phyloP scores from a whole-genome alignment of 768 basidiomycete species.

The Hydnum rufescens region DNA sequence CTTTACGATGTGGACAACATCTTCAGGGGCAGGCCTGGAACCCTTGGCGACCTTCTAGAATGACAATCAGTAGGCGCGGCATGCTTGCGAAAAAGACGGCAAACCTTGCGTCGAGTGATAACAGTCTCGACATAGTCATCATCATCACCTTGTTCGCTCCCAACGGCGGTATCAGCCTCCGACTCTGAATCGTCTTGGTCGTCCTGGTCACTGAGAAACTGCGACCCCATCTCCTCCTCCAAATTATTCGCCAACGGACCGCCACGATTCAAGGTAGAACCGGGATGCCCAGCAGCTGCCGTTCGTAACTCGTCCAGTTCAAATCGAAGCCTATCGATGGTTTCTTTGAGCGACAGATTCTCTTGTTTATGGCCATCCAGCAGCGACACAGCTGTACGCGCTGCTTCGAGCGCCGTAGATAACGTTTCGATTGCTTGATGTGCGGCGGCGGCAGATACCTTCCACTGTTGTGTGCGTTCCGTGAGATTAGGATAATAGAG shows the following conservation, averaged over 20 bases:
- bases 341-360: constrained; percentile 84
- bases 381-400: constrained; percentile 48
- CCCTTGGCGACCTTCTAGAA: constrained; percentile 19
- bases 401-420: constrained; percentile 48
- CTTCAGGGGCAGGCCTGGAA: constrained; percentile 16
- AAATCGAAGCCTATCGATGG: constrained; percentile 82
- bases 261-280: constrained; percentile 1
- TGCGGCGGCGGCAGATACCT: background rate
- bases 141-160: constrained; percentile 50
- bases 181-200: constrained; percentile 17
- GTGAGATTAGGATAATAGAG: background rate
- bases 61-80: constrained; percentile 16
- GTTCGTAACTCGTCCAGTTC: constrained; percentile 84
- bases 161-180: constrained; percentile 27
- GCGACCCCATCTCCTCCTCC: constrained; percentile 21
- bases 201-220: background rate
- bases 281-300: constrained; percentile 12
- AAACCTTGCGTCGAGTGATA: constrained; percentile 39
- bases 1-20: constrained; percentile 21
- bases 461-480: background rate
- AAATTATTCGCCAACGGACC: constrained; percentile 15
- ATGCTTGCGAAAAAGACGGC: background rate
- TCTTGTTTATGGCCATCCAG: constrained; percentile 90
- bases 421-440: constrained; percentile 28
- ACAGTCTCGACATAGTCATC: constrained; percentile 77